A percentile compares a stretch with the other conserved stretches of the same genome.
These are phyloP conservation scores for Ceratobasidium papillatum DNA, from an alignment of 1,284 basidiomycete species.

Conservation along the genomic window DNA sequence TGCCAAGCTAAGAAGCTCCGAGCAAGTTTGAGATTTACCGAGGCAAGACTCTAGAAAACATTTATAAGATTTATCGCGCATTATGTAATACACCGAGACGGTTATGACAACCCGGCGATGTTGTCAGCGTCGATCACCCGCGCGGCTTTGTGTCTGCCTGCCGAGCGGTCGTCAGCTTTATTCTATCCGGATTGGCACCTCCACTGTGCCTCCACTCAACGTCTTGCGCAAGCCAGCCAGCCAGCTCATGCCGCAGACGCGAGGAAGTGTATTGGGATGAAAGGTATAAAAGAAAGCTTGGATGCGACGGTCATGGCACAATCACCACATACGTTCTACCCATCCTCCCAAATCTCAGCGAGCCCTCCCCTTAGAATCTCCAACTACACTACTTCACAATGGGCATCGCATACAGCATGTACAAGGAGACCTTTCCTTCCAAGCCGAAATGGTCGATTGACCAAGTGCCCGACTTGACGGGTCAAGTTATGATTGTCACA, in stretches of 20 bases:
- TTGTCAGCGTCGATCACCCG: neutral
- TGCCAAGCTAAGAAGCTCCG: no score
- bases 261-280: no score
- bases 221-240: no score
- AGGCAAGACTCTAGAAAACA: no score
- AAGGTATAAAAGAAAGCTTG: neutral
- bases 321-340: neutral
- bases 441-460: constrained; percentile 41
- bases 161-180: constrained; percentile 3
- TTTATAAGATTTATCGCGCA: no score
- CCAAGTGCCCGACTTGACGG: constrained; percentile 42
- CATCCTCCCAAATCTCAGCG: neutral
- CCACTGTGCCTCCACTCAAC: no score
- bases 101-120: no score
- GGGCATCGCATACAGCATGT: constrained; percentile 4
- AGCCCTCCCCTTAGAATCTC: neutral
- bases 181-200: neutral
- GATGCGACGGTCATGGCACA: neutral
- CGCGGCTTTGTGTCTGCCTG: neutral
- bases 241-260: no score
- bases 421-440: constrained; percentile 42
- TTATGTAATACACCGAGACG: no score
- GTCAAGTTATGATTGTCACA: constrained; percentile 42
- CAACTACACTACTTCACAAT: neutral
- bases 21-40: no score